Evolutionary conservation across 495 filamentous ascomycete genomes (phyloP).

Genomic region (Aspergillus diversus): DNA sequence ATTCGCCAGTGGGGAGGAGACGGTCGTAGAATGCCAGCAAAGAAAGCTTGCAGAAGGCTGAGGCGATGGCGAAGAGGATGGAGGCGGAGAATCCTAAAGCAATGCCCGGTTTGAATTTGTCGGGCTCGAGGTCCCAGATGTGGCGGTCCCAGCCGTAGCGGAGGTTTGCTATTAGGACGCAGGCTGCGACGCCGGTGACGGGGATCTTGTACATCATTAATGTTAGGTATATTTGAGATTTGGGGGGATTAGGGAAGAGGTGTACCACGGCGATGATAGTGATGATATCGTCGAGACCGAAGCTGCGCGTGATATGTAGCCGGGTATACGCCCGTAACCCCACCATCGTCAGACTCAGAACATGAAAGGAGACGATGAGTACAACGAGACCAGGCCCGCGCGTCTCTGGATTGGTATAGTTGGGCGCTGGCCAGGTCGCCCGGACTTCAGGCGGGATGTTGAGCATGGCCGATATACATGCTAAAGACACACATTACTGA

Average conservation of each 20-base stretch:
- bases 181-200: not conserved
- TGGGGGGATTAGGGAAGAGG: not conserved
- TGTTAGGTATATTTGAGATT: not conserved
- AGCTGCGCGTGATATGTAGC: not conserved
- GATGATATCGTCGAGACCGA: not conserved
- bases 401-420: not conserved
- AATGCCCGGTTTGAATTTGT: not conserved
- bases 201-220: not conserved
- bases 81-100: not conserved
- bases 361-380: not conserved
- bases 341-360: not conserved
- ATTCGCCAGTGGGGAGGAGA: not conserved
- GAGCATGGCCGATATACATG: not conserved
- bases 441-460: not conserved
- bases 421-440: not conserved
- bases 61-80: not conserved
- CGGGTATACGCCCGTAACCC: not conserved
- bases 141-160: not conserved
- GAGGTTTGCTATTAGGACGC: not conserved
- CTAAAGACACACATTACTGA: too few relatives aligned
- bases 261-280: not conserved
- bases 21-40: not conserved
- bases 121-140: not conserved
- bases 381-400: not conserved
- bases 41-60: not conserved